Evolutionary conservation across 306 rosid species (phyloP), one percentile per base, ranked within the genome.

Genomic region (Dryas octopetala): DNA sequence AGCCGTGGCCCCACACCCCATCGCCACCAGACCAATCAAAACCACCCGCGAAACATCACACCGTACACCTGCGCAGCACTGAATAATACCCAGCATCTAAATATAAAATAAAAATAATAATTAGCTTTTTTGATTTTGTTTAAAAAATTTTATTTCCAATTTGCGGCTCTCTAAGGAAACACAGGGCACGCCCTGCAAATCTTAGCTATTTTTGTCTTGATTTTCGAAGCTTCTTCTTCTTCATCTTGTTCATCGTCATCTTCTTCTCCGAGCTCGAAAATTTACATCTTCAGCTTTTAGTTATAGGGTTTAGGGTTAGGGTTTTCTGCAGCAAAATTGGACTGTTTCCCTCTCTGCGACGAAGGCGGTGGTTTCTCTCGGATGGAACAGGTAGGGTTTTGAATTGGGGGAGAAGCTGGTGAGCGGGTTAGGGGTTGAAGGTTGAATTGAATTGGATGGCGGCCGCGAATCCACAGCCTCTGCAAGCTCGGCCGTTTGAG

Each of bases 401-500:
- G 59, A 60, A 41, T 74, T 49, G 23, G 77, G 23, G 77, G 68
- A 46, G 50, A 79, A 61, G 81, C 53, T 54, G 23, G 64, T 66
- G 71, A n/a, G 67, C 14, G 62, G 68, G 57, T 74, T 13, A 44
- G 69, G 60, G 48, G 15, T 73, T 44, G 68, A 28, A 32, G 38
- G 38, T 32, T 8, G 52, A 66, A 41, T 7, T 54, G 38, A 12
- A 68, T 57, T 77, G 49, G 62, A 91, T 93, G 98, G 89, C 91
- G 66, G 87, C 90, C 8, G 87, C 84, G 55, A 91, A 89, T 78
- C 87, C 92, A 44, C 95, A 84, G 73, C 96, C 95, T 64, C 65
- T 88, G 74, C 96, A 84, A 68, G 85, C 85, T 75, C 88, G 87
- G 53, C 89, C 91, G 7, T 82, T 77, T 71, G 85, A 85, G 85